Percentiles rank a stretch among this genome's conserved stretches.
Evolutionary conservation across 805 yeast species (phyloP).

Genomic region (Saccharomycopsis fibuligera): DNA sequence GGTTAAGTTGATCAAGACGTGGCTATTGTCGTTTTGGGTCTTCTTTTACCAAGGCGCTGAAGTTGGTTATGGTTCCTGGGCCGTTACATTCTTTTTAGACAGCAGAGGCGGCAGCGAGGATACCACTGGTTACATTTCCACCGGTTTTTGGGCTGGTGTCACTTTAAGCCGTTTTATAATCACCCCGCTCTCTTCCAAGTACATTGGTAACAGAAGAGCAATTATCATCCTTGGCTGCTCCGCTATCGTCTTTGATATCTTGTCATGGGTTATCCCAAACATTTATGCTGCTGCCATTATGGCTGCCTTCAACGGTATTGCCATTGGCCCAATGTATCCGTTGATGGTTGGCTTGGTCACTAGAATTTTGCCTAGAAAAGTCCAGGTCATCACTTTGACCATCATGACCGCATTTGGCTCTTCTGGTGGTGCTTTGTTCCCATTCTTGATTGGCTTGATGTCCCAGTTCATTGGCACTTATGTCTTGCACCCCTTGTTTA

Average conservation of each 20-base stretch:
- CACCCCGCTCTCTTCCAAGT: conserved; percentile 34
- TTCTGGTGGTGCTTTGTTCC: conserved; percentile 52
- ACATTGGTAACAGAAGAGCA: conserved; percentile 40
- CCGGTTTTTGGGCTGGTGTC: conserved; percentile 64
- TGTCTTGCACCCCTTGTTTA: conserved; percentile 43
- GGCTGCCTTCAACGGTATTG: conserved; percentile 42
- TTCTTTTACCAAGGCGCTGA: conserved; percentile 61
- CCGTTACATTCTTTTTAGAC: conserved; percentile 49
- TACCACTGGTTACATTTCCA: conserved; percentile 49
- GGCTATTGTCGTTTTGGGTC: conserved; percentile 47
- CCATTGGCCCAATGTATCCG: conserved; percentile 55
- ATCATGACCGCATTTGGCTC: conserved; percentile 51
- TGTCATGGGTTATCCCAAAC: conserved; percentile 45
- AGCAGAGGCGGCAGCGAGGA: conserved; percentile 39
- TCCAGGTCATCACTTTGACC: conserved; percentile 44
- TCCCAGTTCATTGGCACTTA: conserved; percentile 41
- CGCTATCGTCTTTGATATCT: conserved; percentile 34
- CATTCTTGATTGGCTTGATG: conserved; percentile 46
- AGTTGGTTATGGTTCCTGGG: conserved; percentile 61
- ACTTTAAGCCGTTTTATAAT: conserved; percentile 49
- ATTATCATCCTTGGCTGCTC: conserved; percentile 31
- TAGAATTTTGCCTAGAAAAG: conserved; percentile 42
- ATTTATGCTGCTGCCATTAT: conserved; percentile 41
- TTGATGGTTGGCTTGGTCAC: conserved; percentile 41
- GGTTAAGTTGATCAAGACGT: conserved; percentile 36